Conservation (phyloP, 1,139 yeast species). For the Pichia sp. region DNA sequence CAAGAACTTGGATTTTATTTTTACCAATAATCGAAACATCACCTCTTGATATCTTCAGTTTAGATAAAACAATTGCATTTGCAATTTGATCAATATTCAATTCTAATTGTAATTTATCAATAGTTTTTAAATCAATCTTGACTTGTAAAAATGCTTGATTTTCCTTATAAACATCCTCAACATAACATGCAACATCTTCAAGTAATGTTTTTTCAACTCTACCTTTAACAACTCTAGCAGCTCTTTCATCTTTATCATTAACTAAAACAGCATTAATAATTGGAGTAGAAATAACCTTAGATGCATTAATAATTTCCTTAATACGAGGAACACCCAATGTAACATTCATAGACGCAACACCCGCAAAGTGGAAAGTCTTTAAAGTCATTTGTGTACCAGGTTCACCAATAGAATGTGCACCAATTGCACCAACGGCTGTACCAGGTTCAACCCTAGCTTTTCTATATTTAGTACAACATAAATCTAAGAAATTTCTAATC, state of each 20-base stretch:
- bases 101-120: conserved; percentile 86
- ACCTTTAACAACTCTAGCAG: conserved; percentile 98
- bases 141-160: conserved; percentile 74
- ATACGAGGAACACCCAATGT: conserved; percentile 99
- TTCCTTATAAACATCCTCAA: conserved; percentile 90
- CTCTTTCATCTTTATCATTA: conserved; percentile 90
- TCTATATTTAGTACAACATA: conserved; percentile 76
- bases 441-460: conserved; percentile 97
- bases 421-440: conserved; percentile 98
- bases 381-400: conserved; percentile 99
- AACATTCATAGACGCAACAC: conserved; percentile 98
- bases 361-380: conserved; percentile 99
- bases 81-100: conserved; percentile 82
- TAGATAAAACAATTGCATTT: conserved; percentile 72
- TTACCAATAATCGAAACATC: conserved; percentile 68
- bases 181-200: conserved; percentile 78
- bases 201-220: conserved; percentile 89
- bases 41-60: conserved; percentile 69
- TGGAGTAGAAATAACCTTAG: conserved; percentile 92
- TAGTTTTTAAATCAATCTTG: conserved; percentile 75
- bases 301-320: conserved; percentile 93
- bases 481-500: conserved; percentile 62
- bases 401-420: conserved; percentile 98
- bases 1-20: conserved; percentile 72
- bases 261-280: conserved; percentile 92